A percentile compares a stretch with the other conserved stretches of the same genome.
Evolutionary conservation across 2,329 filamentous ascomycete genomes (phyloP).

Genomic region (Botryotinia globosa): DNA sequence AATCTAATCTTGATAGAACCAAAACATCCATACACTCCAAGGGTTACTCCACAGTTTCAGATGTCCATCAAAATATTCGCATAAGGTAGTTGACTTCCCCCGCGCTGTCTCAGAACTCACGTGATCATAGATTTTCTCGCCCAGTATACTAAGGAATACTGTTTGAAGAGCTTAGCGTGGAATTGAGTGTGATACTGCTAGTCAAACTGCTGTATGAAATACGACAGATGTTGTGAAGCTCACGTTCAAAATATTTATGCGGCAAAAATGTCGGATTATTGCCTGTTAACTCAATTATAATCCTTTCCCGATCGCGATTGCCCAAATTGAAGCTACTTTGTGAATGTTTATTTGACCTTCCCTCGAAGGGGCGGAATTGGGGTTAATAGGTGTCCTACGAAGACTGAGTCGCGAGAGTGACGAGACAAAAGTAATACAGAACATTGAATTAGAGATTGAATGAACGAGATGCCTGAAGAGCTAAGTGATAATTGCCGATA

Average conservation of each 20-base stretch:
- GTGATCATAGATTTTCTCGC: background rate
- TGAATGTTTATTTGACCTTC: background rate
- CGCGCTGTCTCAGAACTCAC: background rate
- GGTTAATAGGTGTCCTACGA: background rate
- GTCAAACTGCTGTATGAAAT: background rate
- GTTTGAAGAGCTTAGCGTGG: background rate
- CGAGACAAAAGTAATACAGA: background rate
- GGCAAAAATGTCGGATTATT: background rate
- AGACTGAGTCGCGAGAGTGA: background rate
- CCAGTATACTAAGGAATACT: background rate
- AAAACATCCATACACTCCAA: no score
- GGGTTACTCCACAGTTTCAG: no score
- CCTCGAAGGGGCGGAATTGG: accelerated
- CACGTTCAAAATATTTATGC: background rate
- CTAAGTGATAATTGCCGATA: background rate
- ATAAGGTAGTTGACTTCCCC: background rate
- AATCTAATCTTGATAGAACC: no score
- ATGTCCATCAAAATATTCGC: background rate
- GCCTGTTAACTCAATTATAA: background rate
- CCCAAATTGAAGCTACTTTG: accelerated
- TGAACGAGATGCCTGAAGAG: background rate
- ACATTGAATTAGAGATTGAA: accelerated
- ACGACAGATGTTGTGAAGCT: accelerated
- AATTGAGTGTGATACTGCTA: background rate
- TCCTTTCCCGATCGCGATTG: background rate